Conservation (phyloP, 805 yeast genomes). For the Yarrowia yakushimensis region DNA sequence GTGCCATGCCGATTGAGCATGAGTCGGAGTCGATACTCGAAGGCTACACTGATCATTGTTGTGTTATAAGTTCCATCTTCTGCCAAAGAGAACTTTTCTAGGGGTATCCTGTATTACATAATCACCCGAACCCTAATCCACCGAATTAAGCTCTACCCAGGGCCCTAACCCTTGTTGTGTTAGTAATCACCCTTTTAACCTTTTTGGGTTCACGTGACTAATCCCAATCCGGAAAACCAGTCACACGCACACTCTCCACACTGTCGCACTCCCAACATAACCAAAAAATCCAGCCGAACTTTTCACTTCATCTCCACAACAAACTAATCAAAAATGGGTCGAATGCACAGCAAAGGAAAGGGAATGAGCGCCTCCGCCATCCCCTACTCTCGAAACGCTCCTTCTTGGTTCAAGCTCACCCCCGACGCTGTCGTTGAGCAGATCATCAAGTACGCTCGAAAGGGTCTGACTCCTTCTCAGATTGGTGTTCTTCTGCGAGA, state of each 20-base stretch:
- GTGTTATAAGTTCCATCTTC: no score
- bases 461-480: constrained; percentile 99
- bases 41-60: no score
- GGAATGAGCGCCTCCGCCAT: constrained; percentile 98
- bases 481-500: constrained; percentile 99
- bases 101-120: no score
- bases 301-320: neutral
- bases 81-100: no score
- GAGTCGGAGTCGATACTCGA: no score
- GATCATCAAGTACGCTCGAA: constrained; percentile 98
- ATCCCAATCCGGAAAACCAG: constrained; percentile 14
- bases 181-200: no score
- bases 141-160: no score
- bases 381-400: constrained; percentile 98
- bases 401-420: constrained; percentile 98
- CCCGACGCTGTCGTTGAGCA: constrained; percentile 96
- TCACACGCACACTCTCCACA: neutral
- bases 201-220: neutral
- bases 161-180: no score
- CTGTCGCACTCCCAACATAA: neutral
- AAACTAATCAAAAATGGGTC: constrained; percentile 84
- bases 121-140: no score
- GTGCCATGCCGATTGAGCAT: no score
- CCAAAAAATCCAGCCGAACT: neutral
- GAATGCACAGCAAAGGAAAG: constrained; percentile 99